A percentile compares a stretch with the other conserved stretches of the same genome.
These are phyloP conservation scores for Pichia sp. DNA, from an alignment of 1,139 yeast species.

Conservation along the genomic window DNA sequence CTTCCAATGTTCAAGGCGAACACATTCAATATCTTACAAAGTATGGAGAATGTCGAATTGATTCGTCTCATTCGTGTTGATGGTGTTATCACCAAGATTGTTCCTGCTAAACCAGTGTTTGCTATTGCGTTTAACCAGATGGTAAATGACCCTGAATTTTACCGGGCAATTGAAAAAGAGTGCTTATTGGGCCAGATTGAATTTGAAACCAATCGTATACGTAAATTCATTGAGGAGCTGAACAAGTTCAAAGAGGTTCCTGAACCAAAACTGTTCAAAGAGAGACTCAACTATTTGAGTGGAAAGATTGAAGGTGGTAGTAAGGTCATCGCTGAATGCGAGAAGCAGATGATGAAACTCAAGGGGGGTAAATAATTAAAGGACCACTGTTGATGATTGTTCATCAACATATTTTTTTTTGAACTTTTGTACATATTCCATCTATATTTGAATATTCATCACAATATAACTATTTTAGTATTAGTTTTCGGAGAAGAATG, in stretches of 20 bases:
- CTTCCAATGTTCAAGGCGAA: conserved; percentile 60
- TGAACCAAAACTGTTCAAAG: conserved; percentile 41
- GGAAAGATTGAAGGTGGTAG: conserved; percentile 56
- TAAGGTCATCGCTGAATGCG: conserved; percentile 27
- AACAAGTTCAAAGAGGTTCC: conserved; percentile 41
- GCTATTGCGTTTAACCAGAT: conserved; percentile 72
- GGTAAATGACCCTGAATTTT: conserved; percentile 49
- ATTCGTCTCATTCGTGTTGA: conserved; percentile 62
- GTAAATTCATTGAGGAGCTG: conserved; percentile 64
- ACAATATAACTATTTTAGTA: no score
- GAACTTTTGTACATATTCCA: no score
- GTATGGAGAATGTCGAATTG: conserved; percentile 75
- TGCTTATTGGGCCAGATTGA: conserved; percentile 48
- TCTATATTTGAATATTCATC: no score
- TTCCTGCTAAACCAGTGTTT: conserved; percentile 80
- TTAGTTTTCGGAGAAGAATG: no score
- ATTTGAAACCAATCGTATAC: conserved; percentile 58
- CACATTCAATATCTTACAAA: conserved; percentile 49
- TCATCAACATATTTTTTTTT: no score
- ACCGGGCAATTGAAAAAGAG: conserved; percentile 57
- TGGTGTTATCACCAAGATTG: conserved; percentile 61
- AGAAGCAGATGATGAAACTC: conserved; percentile 16
- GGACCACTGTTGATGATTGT: no score
- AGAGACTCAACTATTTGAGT: conserved; percentile 58
- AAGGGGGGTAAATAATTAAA: no score